These are phyloP conservation scores for Yamadazyma philogaea DNA, from an alignment of 805 yeast genomes.

Conservation along the genomic window DNA sequence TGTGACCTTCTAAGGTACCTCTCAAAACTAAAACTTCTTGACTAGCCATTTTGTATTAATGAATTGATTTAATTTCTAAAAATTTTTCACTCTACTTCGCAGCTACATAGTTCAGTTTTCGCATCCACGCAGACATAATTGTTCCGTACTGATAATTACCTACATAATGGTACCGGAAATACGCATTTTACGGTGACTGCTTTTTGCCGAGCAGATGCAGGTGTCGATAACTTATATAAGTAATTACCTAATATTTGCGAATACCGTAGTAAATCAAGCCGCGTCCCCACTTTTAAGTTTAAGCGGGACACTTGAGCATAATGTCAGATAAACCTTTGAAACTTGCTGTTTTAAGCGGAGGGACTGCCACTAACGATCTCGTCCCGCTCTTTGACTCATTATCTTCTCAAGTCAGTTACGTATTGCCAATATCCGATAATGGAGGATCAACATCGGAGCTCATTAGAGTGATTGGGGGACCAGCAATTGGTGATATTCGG, in stretches of 20 bases:
- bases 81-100: conserved; percentile 15
- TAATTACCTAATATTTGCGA: neutral
- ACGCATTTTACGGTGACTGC: conserved; percentile 37
- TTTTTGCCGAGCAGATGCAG: conserved; percentile 26
- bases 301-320: neutral
- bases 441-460: conserved; percentile 95
- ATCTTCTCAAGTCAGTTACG: conserved; percentile 46
- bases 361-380: conserved; percentile 82
- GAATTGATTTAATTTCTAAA: conserved; percentile 6
- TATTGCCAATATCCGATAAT: conserved; percentile 84
- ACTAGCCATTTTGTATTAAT: conserved; percentile 54
- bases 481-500: conserved; percentile 90
- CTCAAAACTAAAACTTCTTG: conserved; percentile 98
- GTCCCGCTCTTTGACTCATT: conserved; percentile 29
- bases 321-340: conserved; percentile 7
- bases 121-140: conserved; percentile 3
- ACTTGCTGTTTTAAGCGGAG: conserved; percentile 61
- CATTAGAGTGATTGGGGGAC: conserved; percentile 83
- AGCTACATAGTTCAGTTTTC: neutral
- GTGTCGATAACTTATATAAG: neutral
- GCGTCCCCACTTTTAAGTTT: neutral
- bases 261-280: neutral
- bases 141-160: conserved; percentile 25
- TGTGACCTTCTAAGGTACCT: conserved; percentile 95
- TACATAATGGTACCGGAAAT: conserved; percentile 33